phyloP scores from a whole-genome alignment of 495 filamentous ascomycete genomes.

The Neurospora sp. region DNA sequence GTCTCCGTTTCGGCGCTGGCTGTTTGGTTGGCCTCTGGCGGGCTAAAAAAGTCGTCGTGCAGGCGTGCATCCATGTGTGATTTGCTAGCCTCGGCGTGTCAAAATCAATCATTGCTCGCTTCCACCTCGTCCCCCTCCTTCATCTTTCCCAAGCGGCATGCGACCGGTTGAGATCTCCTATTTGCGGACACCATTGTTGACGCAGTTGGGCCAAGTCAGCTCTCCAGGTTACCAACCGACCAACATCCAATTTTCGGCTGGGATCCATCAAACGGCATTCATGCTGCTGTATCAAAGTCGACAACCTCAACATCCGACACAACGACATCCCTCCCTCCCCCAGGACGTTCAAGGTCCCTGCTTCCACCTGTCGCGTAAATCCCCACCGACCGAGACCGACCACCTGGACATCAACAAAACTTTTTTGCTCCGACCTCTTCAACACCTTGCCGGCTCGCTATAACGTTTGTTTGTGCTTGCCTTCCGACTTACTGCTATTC shows the following conservation, averaged over 20 bases:
- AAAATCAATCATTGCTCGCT: conserved; percentile 10
- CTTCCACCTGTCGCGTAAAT: background rate
- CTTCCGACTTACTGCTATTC: background rate
- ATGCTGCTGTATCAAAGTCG: background rate
- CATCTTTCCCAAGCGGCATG: conserved; percentile 2
- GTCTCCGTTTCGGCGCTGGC: background rate
- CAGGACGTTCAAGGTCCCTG: background rate
- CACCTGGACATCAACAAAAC: background rate
- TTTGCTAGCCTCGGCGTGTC: conserved; percentile 23
- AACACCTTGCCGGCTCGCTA: background rate
- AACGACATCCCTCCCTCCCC: background rate
- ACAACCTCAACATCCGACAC: background rate
- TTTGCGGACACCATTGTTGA: background rate
- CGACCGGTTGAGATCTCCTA: background rate
- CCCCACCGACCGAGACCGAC: background rate
- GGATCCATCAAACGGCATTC: background rate
- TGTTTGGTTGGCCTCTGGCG: background rate
- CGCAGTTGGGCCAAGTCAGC: background rate
- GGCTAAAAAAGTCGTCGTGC: background rate
- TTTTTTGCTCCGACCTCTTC: background rate
- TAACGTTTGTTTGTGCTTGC: background rate
- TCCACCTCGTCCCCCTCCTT: conserved; percentile 7
- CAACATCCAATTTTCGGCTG: background rate
- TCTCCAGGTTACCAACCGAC: background rate
- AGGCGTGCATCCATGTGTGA: conserved; percentile 12